Percentiles rank a stretch among this genome's conserved stretches.
Evolutionary conservation across 306 rosid genomes (phyloP).

Genomic region (Corylus heterophylla): DNA sequence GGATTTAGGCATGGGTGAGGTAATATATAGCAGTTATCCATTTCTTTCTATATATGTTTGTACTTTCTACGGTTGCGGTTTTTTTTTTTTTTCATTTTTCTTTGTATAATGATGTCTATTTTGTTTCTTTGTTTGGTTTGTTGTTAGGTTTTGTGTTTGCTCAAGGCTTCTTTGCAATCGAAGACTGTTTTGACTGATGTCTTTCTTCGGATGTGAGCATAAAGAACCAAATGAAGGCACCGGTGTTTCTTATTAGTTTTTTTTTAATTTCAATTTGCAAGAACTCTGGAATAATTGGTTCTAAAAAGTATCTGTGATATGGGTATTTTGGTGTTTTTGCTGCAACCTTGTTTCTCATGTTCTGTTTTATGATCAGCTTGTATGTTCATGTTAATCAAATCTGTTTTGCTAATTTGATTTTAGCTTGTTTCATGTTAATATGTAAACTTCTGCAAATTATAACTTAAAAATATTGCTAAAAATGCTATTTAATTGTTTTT

Average conservation of each 20-base stretch:
- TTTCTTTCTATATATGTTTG: not conserved
- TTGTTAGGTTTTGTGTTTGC: constrained; percentile 27
- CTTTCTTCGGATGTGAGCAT: not conserved
- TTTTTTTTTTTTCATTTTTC: no score
- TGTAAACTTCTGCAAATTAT: no score
- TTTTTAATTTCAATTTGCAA: not conserved
- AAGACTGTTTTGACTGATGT: constrained; percentile 25
- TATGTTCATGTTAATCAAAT: no score
- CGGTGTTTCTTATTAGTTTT: not conserved
- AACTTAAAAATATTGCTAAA: no score
- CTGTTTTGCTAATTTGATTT: no score
- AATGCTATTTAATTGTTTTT: no score
- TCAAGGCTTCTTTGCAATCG: constrained; percentile 25
- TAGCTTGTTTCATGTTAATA: no score
- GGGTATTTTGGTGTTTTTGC: no score
- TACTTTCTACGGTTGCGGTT: no score
- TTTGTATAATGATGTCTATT: not conserved
- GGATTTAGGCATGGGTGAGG: constrained; percentile 28
- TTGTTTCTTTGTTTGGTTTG: not conserved
- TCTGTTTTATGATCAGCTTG: no score
- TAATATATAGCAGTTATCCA: not conserved
- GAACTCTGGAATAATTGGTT: not conserved
- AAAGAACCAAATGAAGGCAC: not conserved
- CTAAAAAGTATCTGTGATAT: no score
- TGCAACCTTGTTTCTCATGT: not conserved